Percentiles rank a stretch among this genome's conserved stretches.
These are phyloP conservation scores for Pyropia haitanensis DNA, from an alignment of 23 red algal species.

Conservation along the genomic window DNA sequence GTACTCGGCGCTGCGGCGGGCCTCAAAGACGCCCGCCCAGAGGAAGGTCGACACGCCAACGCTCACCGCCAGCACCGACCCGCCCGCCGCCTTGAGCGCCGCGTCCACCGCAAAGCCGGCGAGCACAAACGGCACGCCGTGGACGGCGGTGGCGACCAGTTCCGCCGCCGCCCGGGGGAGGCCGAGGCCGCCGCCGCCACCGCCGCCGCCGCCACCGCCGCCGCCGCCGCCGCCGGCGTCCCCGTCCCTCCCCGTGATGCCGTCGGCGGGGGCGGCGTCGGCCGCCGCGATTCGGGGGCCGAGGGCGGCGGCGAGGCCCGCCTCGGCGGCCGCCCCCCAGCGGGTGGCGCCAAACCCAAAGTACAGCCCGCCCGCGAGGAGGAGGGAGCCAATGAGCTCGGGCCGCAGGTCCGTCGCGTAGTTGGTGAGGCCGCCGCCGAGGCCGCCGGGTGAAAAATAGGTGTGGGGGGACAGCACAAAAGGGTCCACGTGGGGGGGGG, in stretches of 20 bases:
- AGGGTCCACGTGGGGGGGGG: no score
- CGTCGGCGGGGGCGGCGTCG: no score
- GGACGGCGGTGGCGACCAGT: slow-evolving; percentile 15
- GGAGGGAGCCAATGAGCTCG: slow-evolving; percentile 49
- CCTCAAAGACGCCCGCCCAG: slow-evolving; percentile 61
- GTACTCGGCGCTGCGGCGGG: slow-evolving; percentile 5
- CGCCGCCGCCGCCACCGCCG: slow-evolving; percentile 6
- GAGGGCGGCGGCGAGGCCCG: slow-evolving; percentile 14
- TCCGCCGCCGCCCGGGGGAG: slow-evolving; percentile 8
- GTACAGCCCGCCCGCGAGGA: slow-evolving; percentile 49
- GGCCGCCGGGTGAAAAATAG: no score
- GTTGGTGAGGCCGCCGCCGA: neutral
- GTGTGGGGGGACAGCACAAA: no score
- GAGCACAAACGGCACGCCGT: slow-evolving; percentile 42
- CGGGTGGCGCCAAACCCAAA: slow-evolving; percentile 47
- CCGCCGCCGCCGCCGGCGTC: slow-evolving; percentile 19
- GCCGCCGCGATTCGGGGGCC: no score
- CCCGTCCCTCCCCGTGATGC: no score
- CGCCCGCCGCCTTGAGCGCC: slow-evolving; percentile 21
- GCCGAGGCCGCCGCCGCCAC: slow-evolving; percentile 4
- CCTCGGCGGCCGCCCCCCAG: slow-evolving; percentile 25
- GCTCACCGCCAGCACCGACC: slow-evolving; percentile 28
- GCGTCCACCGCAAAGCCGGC: slow-evolving; percentile 39
- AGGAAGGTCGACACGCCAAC: slow-evolving; percentile 27
- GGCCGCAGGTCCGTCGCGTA: slow-evolving; percentile 42